Base-by-base conservation (phyloP, 2,329 filamentous ascomycete species). In the Sordariomycetes sp. region DNA sequence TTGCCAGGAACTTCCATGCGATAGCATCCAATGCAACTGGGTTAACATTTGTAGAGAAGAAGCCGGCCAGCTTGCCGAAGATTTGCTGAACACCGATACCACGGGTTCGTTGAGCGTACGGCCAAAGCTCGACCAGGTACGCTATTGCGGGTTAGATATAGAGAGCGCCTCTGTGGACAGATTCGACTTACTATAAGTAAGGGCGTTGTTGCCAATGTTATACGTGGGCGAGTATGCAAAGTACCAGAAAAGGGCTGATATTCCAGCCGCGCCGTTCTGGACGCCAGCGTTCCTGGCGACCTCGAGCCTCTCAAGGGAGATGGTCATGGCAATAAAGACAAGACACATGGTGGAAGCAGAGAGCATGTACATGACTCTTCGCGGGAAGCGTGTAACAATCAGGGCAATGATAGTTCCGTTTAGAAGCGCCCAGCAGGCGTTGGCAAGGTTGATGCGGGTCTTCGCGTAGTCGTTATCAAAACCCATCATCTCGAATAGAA, bases 181-280 rank as follows among this genome's bases (percentile, higher is more conserved):
- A 7, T 6, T 46, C 14, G 40, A 65, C 76, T 69, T 66, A 79
- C 76, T 85, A 68, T 85, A 85, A 1, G 81, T 84, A 58, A 87
- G 71, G 16, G 83, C 80, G 65, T 86, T 87, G 67, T 85, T 84
- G n/a, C 82, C 83, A 55, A 86, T 75, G 63, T 86, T 86, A 66
- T 86, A 87, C 60, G 72, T 74, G 3, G 82, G 80, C 11, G 75
- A 76, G 66, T 84, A 86, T 3, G 75, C 71, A 61, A 83, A 86
- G 63, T 81, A 82, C 68, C 83, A 86, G 68, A 85, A 78, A 35
- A 86, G 69, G 24, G 69, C 69, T 3, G 74, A 68, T 24, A 72
- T 69, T 34, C 66, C 69, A 6, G 72, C 69, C 7, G 60, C 66
- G 59, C 60, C 58, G 61, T 71, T 68, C 28, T 62, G 62, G 25